Evolutionary conservation across 768 basidiomycete genomes (phyloP), one percentile per base, ranked within the genome.

Genomic region (Scleroderma citrinum): DNA sequence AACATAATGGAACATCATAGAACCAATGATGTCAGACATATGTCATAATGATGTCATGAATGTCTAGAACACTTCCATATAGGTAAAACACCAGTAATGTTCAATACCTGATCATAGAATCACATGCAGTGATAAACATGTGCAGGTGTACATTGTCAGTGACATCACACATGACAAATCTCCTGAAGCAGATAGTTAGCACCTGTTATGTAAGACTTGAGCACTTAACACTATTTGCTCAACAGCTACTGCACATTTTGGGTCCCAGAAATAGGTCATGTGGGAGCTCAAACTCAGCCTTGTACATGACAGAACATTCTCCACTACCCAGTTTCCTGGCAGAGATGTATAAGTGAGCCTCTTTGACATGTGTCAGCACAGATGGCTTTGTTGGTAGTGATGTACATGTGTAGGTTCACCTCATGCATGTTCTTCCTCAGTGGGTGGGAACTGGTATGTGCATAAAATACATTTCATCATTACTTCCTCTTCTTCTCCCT

Each of bases 221-320:
- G n/a, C n/a, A n/a, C n/a, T n/a, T n/a, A n/a, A n/a, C n/a, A n/a
- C n/a, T n/a, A n/a, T n/a, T n/a, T n/a, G n/a, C n/a, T n/a, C n/a
- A n/a, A n/a, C 79, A 81, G 7, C 48, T 6, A 0, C 38, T 26
- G 59, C 78, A 80, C 1, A 78, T 19, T 0, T 57, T 50, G 2
- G 67, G 63, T 3, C 58, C 62, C 8, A 64, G 44, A 5, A 78
- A 61, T 7, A 73, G n/a, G 14, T 67, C 60, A 1, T 73, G 70
- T 2, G 81, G 80, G 2, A 83, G 56, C 35, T 78, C 77, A 68
- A 74, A 75, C 47, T 78, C 75, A 6, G 71, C 77, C 37, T 67
- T 57, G 55, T 77, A 76, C 0, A 80, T 76, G 29, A 62, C 40
- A 0, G 82, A 83, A 56, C 84, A 82, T 55, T 78, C 55, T 0